Base-by-base conservation (phyloP, 768 basidiomycete species). In the Boletus sp. region DNA sequence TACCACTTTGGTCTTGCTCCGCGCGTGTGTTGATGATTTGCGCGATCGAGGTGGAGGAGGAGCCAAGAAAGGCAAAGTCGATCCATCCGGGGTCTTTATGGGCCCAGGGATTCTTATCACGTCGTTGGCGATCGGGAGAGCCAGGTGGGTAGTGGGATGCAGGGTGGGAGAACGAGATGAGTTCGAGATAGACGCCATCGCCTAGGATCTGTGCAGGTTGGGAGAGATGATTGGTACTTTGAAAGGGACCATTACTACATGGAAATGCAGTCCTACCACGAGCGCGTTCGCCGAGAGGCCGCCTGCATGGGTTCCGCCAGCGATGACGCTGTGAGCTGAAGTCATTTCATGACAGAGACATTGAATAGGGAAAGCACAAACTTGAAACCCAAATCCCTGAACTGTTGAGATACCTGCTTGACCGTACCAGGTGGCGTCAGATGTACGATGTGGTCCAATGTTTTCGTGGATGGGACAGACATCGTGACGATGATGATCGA, bases 401-500 rank as follows among this genome's bases (percentile, higher is more conserved):
- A 89, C 46, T 82, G 79, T 20, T 78, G 67, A 1, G 82, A 74
- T 20, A 76, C 78, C 35, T 78, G 69, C 18, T 76, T 66, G 10
- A 89, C 74, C 0, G 82, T 76, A 0, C 81, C 85, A 1, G 87
- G 84, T 0, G 87, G 83, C 0, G 84, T 84, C n/a, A 90, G 75
- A 66, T 89, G 83, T 1, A 90, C 80, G 55, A 90, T 82, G 60
- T 90, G 89, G 59, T 90, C 89, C 11, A 89, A 64, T 30, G 69
- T 79, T 44, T 68, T 73, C 2, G 80, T 83, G 17, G 75, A 72
- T 29, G 69, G 68, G 7, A 39, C 35, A 12, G 65, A 47, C 71
- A 70, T 72, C 28, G n/a, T n/a, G n/a, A 18, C 12, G 8, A 11
- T 24, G 11, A n/a, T 24, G 24, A 24, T 24, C 24, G 24, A 24